Conservation (phyloP, 495 filamentous ascomycete species). For the Tuber melanosporum region DNA sequence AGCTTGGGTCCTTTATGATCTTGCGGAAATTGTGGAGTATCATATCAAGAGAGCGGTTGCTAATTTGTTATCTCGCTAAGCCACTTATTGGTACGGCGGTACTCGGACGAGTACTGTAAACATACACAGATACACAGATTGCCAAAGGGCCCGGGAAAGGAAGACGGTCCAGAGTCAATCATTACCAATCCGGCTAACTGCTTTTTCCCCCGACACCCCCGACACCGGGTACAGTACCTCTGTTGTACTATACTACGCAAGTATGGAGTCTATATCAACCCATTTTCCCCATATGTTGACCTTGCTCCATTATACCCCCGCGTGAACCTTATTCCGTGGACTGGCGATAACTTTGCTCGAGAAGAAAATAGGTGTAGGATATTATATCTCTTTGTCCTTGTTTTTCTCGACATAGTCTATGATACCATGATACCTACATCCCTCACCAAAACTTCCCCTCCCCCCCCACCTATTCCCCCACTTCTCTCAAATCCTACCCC, state of each 20-base stretch:
- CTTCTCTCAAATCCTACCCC: slow-evolving; percentile 9
- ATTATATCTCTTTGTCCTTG: neutral
- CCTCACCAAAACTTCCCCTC: neutral
- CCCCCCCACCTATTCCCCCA: neutral
- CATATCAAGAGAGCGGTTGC: too few relatives aligned
- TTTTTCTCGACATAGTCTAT: neutral
- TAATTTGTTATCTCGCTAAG: neutral
- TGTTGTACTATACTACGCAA: neutral
- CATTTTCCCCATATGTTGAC: neutral
- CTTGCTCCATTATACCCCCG: neutral
- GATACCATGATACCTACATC: neutral
- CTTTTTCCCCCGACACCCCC: neutral
- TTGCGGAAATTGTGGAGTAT: too few relatives aligned
- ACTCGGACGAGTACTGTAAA: slow-evolving; percentile 4
- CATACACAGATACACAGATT: neutral
- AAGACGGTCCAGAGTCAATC: neutral
- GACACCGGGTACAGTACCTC: neutral
- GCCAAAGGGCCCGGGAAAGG: neutral
- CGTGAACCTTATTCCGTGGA: neutral
- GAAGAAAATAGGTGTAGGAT: neutral
- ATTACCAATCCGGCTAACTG: neutral
- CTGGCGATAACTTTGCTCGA: neutral
- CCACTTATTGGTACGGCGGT: slow-evolving; percentile 3
- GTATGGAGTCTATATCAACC: neutral
- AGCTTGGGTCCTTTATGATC: too few relatives aligned